Conservation (phyloP, 352 stramenopile genomes). For the Phytophthora palmivora region DNA sequence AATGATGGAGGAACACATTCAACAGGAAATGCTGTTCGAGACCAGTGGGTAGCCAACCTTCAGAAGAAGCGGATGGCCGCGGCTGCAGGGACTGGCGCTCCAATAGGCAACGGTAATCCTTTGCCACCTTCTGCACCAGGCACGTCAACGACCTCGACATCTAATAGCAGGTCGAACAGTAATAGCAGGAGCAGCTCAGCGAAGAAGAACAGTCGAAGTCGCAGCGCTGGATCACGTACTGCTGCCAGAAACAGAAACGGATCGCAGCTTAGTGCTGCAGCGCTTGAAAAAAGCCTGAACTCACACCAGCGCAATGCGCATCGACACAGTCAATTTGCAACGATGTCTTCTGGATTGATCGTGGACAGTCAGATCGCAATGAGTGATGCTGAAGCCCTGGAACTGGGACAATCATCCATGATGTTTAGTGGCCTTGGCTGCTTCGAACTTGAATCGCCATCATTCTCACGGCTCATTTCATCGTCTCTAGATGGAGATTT, state of each 20-base stretch:
- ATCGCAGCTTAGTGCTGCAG: constrained; percentile 23
- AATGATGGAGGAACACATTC: constrained; percentile 13
- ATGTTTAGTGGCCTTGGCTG: constrained; percentile 67
- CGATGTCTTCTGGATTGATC: constrained; percentile 34
- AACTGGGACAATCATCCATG: constrained; percentile 44
- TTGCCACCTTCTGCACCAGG: constrained; percentile 12
- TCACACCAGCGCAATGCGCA: constrained; percentile 39
- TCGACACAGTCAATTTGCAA: constrained; percentile 40
- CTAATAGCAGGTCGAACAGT: constrained; percentile 26
- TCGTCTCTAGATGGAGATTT: constrained; percentile 35
- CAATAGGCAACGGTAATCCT: constrained; percentile 39
- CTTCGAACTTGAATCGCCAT: constrained; percentile 79
- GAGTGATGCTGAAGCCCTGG: constrained; percentile 28
- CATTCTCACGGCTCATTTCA: constrained; percentile 59
- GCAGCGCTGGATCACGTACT: constrained; percentile 17
- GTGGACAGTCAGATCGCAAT: constrained; percentile 43
- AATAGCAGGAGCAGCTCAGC: constrained; percentile 30
- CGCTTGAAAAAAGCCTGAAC: constrained; percentile 47
- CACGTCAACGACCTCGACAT: not conserved
- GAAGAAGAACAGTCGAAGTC: constrained; percentile 40
- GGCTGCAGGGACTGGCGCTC: constrained; percentile 28
- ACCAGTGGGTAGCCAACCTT: constrained; percentile 88
- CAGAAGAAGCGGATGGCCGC: constrained; percentile 74
- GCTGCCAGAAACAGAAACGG: constrained; percentile 21
- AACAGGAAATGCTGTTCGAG: constrained; percentile 70